Evolutionary conservation across 108 stramenopile genomes (phyloP).

Genomic region (Stephanodiscus triporus): DNA sequence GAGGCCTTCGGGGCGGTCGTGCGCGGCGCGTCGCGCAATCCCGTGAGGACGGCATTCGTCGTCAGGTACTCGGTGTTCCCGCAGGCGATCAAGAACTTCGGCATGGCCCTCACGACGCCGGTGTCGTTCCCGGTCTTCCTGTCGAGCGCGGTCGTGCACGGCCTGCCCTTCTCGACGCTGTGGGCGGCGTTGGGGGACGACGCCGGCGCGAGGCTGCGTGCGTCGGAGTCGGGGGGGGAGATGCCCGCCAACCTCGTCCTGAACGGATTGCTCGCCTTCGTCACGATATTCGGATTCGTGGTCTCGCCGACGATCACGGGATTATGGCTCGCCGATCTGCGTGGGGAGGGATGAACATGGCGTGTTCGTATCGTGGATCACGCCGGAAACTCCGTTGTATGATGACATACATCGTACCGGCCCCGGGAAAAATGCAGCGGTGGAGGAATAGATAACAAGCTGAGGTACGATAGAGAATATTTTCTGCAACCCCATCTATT

Average conservation of each 20-base stretch:
- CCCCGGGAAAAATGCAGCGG: too few relatives aligned
- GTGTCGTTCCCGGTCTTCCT: constrained; percentile 40
- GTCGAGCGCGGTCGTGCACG: constrained; percentile 29
- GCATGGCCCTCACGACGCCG: constrained; percentile 25
- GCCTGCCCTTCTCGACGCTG: constrained; percentile 42
- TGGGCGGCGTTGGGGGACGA: constrained; percentile 49
- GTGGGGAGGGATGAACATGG: not conserved
- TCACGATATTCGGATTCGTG: constrained; percentile 47
- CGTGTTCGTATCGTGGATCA: not conserved
- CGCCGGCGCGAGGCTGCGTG: constrained; percentile 30
- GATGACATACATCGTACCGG: too few relatives aligned
- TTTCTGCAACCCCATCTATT: too few relatives aligned
- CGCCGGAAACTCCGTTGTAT: not conserved
- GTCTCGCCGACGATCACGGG: constrained; percentile 45
- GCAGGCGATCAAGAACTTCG: constrained; percentile 46
- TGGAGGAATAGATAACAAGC: too few relatives aligned
- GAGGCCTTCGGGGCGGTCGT: constrained; percentile 32
- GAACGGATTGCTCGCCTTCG: constrained; percentile 36
- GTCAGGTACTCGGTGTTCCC: constrained; percentile 47
- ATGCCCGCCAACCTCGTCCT: constrained; percentile 22
- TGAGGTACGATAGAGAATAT: too few relatives aligned
- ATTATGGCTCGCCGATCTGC: constrained; percentile 43
- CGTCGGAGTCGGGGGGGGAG: constrained; percentile 12
- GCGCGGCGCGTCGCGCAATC: constrained; percentile 19
- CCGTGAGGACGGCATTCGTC: constrained; percentile 31